These are phyloP conservation scores for Musa schizocarpa DNA, from an alignment of 176 grass and related monocot genomes.

Conservation along the genomic window DNA sequence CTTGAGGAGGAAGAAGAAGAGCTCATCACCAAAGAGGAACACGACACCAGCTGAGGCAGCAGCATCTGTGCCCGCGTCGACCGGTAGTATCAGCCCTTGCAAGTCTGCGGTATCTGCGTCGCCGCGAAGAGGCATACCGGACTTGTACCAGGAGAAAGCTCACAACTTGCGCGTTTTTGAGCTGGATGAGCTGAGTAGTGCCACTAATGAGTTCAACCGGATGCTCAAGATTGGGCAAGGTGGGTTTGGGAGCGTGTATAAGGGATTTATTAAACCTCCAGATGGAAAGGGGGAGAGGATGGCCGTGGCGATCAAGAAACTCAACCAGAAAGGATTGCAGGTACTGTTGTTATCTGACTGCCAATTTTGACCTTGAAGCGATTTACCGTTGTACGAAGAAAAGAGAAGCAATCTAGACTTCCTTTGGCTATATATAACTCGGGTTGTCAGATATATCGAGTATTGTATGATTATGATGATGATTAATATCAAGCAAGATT, in stretches of 20 bases:
- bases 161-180: constrained; percentile 6
- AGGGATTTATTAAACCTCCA: constrained; percentile 8
- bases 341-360: background rate
- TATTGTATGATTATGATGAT: too few species aligned
- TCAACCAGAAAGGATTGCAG: constrained; percentile 15
- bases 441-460: too few species aligned
- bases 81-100: background rate
- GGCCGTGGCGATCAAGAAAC: constrained; percentile 8
- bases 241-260: constrained; percentile 11
- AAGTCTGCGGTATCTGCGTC: constrained; percentile 1
- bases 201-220: constrained; percentile 11
- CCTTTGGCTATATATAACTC: background rate
- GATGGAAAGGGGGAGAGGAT: background rate
- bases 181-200: background rate
- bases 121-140: constrained; percentile 4
- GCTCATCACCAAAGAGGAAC: too few species aligned
- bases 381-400: background rate
- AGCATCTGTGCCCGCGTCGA: background rate
- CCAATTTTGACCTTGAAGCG: background rate
- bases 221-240: constrained; percentile 15
- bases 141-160: constrained; percentile 9
- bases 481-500: too few species aligned
- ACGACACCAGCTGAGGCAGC: background rate
- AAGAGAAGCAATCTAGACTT: background rate
- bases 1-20: background rate